Conservation (phyloP, 352 stramenopile species). For the Pythium volutum region DNA sequence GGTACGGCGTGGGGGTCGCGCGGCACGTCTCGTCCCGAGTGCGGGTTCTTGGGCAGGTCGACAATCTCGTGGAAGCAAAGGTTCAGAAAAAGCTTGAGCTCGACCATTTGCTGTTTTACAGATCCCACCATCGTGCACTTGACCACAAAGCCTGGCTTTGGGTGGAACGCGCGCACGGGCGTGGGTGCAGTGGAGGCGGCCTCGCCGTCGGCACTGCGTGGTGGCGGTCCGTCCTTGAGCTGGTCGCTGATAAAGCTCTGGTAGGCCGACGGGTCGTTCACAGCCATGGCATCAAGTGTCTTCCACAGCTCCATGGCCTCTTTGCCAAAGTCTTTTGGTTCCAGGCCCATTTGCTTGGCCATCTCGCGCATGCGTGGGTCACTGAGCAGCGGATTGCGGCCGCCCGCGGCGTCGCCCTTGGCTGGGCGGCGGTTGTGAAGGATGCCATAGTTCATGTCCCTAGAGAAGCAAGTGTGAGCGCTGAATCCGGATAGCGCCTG, state of each 20-base stretch:
- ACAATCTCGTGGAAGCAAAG: constrained; percentile 69
- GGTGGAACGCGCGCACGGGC: constrained; percentile 47
- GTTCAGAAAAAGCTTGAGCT: constrained; percentile 81
- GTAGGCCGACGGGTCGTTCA: constrained; percentile 65
- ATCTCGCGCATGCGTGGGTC: constrained; percentile 73
- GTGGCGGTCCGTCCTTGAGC: constrained; percentile 58
- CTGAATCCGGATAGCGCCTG: background rate
- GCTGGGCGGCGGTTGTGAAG: constrained; percentile 68
- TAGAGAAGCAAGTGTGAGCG: too few species aligned
- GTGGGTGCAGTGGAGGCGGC: constrained; percentile 1
- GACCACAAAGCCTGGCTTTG: constrained; percentile 68
- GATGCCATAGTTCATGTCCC: constrained; percentile 80
- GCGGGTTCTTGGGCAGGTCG: constrained; percentile 73
- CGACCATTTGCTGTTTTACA: constrained; percentile 55
- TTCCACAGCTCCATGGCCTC: constrained; percentile 71
- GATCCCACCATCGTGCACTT: constrained; percentile 61
- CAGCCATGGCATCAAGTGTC: constrained; percentile 69
- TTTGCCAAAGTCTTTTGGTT: constrained; percentile 57
- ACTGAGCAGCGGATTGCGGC: constrained; percentile 37
- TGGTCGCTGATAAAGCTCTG: constrained; percentile 82
- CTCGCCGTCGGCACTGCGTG: background rate
- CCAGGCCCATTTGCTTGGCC: constrained; percentile 80
- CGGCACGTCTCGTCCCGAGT: constrained; percentile 56
- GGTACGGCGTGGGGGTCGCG: constrained; percentile 56
- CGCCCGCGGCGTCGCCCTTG: constrained; percentile 18